Evolutionary conservation across 1,139 yeast species (phyloP), one percentile per base, ranked within the genome.

Genomic region (Eremothecium cymbalariae): DNA sequence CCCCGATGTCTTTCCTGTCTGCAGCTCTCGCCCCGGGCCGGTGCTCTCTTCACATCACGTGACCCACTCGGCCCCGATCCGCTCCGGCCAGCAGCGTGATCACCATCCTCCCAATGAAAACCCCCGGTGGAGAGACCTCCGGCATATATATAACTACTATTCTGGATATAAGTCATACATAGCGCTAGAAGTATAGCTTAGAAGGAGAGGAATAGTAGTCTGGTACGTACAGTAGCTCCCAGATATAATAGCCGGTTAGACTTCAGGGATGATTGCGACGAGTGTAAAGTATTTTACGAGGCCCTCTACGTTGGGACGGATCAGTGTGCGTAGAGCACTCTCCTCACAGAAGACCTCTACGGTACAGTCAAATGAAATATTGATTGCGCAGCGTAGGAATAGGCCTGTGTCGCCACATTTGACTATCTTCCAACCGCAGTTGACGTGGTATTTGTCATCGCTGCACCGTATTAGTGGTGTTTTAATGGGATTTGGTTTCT

Each of bases 341-440:
- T 27, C 30, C 14, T 72, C 86, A 18, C 73, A 79, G 47, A 63
- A 69, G 51, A 71, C 86, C 28, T 65, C 84, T 27, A 69, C 70
- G 33, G 72, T 66, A 17, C 74, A 74, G 51, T 93, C 82, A 52
- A 72, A 79, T 47, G 73, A 71, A 30, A 70, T 86, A 41, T 72
- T 90, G 45, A 70, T 76, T 40, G 75, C 79, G 37, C 98, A 90
- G 67, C 77, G 98, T 62, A 71, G 70, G 50, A 73, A 76, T 64
- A 78, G 98, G 65, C 98, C 98, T 30, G 65, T 72, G 23, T 86
- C 96, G 27, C 98, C 98, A 40, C 94, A 90, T 61, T 70, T 90
- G 58, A 65, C 77, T 41, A 88, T 90, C 57, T 90, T 88, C 67
- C 69, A 85, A 65, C 93, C 93, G 35, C 96, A 90, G 67, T 61